phyloP scores from a whole-genome alignment of 23 red algal genomes.

The Agarophyton chilense region DNA sequence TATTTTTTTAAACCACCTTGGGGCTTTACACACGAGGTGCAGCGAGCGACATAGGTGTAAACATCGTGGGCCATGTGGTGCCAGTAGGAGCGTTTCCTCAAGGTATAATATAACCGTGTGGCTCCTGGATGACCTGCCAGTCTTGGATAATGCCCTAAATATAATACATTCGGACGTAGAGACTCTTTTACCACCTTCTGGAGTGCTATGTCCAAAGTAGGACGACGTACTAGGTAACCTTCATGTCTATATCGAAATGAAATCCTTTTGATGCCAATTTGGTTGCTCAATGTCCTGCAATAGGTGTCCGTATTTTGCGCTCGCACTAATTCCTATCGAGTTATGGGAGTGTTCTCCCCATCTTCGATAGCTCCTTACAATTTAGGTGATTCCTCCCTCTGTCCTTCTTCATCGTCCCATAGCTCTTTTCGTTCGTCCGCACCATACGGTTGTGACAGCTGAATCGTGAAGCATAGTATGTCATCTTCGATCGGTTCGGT shows the following conservation, averaged over 20 bases:
- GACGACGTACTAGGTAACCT: neutral
- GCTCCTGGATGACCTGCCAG: constrained; percentile 1
- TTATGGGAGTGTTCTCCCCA: neutral
- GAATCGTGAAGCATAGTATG: neutral
- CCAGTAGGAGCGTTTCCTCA: too few relatives aligned
- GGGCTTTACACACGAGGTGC: neutral
- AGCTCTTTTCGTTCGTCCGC: too few relatives aligned
- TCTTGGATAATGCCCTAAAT: neutral
- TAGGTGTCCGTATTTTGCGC: neutral
- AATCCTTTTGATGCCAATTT: neutral
- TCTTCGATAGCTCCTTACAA: neutral
- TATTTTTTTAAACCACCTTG: neutral
- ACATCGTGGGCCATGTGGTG: too few relatives aligned
- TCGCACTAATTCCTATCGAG: too few relatives aligned
- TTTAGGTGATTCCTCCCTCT: neutral
- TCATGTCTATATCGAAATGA: neutral
- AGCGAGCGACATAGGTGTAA: too few relatives aligned
- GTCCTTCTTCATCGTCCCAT: neutral
- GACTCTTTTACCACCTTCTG: neutral
- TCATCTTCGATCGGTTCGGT: neutral
- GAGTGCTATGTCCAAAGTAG: neutral
- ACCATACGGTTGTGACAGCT: neutral
- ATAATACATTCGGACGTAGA: neutral
- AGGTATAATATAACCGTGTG: too few relatives aligned
- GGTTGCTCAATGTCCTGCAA: too few relatives aligned